Base-by-base conservation (phyloP, 495 filamentous ascomycete species). In the Penicillium canescens region DNA sequence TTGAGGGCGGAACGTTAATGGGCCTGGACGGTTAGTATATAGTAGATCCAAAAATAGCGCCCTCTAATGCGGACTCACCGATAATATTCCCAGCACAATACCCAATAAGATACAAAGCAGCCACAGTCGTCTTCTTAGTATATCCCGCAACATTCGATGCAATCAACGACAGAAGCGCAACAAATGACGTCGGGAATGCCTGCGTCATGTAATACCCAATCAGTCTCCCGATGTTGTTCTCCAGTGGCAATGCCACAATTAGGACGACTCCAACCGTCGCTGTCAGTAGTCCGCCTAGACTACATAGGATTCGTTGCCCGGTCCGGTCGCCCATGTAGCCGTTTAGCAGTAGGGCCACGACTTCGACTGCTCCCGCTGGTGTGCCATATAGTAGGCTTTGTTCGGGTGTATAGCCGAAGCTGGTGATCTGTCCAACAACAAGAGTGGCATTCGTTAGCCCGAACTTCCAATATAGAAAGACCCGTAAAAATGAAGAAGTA, bases 111-210 rank as follows among this genome's bases (percentile, higher is more conserved):
- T 86, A 88, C 48, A 91, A 65, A 0, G 85, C 86, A 0, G 85
- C 85, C 1, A 88, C 82, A 0, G 86, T 89, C 0, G 86, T 89
- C 67, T 89, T 89, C 72, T 89, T 89, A 6, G 87, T 89, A 63
- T 87, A 89, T 13, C 86, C 86, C 0, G 86, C 83, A 4, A 89
- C 80, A 56, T 90, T 89, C 18, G 78, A 82, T 0, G 78, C 78
- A 42, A 87, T 82, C 47, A 88, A 71, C 1, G 82, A 79, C 24
- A 75, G 44, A 8, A 77, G 56, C 3, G 73, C 71, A 1, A 76
- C 68, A 23, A 75, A 74, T 70, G 67, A 37, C 12, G 82, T 85
- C 2, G 86, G 75, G 45, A 67, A 73, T 7, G 82, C 75, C 64
- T 83, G 77, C 1, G 83, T 86, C 38, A 88, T 68, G 61, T 88